Percentiles rank a stretch among this genome's conserved stretches.
phyloP scores from a whole-genome alignment of 2,329 filamentous ascomycete genomes.

The Stachybotrys chlorohalonatus region DNA sequence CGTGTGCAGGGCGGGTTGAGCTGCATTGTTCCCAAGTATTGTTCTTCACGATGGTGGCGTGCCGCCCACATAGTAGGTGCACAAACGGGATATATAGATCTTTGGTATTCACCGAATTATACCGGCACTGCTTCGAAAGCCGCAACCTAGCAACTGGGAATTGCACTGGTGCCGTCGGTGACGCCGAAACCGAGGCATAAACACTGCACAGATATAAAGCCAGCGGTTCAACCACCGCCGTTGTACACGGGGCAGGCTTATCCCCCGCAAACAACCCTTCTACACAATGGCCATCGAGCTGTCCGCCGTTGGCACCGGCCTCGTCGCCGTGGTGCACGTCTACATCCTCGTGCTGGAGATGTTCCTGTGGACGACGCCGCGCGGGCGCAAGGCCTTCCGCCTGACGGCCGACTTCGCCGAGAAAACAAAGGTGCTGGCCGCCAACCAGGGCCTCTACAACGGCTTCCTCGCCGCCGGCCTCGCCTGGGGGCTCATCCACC shows the following conservation, averaged over 20 bases:
- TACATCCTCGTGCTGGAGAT: conserved; percentile 42
- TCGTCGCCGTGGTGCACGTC: conserved; percentile 32
- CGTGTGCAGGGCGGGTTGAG: not conserved
- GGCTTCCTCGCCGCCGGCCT: conserved; percentile 42
- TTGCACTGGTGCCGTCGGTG: too few relatives aligned
- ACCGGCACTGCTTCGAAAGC: too few relatives aligned
- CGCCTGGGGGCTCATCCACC: conserved; percentile 36
- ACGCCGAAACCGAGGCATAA: too few relatives aligned
- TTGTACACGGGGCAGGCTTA: too few relatives aligned
- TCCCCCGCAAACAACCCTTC: not conserved
- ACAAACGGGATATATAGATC: not conserved
- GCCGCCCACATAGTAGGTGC: too few relatives aligned
- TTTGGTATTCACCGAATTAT: not conserved
- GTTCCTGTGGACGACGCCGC: conserved; percentile 39
- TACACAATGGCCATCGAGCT: conserved; percentile 20
- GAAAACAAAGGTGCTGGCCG: conserved; percentile 33
- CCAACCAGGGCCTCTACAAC: conserved; percentile 45
- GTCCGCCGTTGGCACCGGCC: conserved; percentile 22
- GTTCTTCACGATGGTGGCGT: not conserved
- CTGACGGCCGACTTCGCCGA: conserved; percentile 35
- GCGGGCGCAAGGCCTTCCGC: conserved; percentile 33
- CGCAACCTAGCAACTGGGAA: too few relatives aligned
- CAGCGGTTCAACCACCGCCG: too few relatives aligned
- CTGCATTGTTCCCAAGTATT: not conserved
- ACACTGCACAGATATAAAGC: too few relatives aligned